Evolutionary conservation across 257 asterid species (phyloP), one percentile per base, ranked within the genome.

Genomic region (Hygrophila difformis): DNA sequence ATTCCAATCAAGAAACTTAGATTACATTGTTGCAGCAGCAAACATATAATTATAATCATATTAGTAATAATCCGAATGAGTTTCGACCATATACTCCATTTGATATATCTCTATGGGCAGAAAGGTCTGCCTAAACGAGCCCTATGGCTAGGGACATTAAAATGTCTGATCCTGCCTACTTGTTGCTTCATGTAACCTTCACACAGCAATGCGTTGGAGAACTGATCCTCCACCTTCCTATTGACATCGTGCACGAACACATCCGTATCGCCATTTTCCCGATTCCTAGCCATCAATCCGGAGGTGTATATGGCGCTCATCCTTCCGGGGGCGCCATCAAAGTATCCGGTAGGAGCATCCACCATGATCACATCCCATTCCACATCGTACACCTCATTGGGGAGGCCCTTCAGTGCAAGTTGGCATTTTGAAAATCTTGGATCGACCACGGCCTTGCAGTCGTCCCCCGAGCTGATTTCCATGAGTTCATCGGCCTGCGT

Each of bases 321-420:
- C 50, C 97, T 67, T 14, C 97, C 93, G 0, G 97, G 95, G 0
- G 95, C 92, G 4, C 57, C 82, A 1, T 81, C 86, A 15, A 69
- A 74, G 64, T 79, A 84, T 6, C 97, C 94, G 0, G 93, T 84
- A 0, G 97, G 95, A 3, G 97, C 97, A 26, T 87, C 97, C 44
- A 87, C 93, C 95, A 87, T 87, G 59, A 87, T 76, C 54, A 87
- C 1, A 47, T 87, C 97, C 97, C 95, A 87, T 5, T 84, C 94
- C 0, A 68, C 49, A 4, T 87, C 95, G 39, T 80, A 84, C 0
- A 83, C 61, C 28, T 73, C 78, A 21, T 44, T 57, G 0, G 95
- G 94, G 29, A 87, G 53, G 0, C 74, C 81, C 35, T 76, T 76
- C 1, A 87, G 42, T 1, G 88, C 66, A 0, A 87, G 79, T 11